Conservation (phyloP, 2,329 filamentous ascomycete genomes). For the Fusarium mangiferae region DNA sequence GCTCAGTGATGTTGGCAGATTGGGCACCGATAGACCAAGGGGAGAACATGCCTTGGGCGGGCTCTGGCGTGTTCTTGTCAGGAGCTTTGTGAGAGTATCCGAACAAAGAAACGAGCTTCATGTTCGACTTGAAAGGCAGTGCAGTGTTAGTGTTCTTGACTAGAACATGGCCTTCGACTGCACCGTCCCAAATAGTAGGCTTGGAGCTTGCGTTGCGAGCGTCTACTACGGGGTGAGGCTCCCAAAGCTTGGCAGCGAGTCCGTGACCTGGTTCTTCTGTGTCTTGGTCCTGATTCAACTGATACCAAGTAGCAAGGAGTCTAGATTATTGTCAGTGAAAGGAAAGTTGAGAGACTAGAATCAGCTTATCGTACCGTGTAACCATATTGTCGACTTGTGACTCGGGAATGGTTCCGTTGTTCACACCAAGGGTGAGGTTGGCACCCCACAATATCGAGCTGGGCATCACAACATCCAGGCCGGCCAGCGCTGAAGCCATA, state of each 20-base stretch:
- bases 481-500: constrained; percentile 11
- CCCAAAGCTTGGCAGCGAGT: background rate
- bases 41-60: background rate
- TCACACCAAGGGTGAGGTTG: constrained; percentile 15
- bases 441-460: background rate
- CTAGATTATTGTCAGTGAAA: background rate
- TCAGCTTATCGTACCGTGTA: background rate
- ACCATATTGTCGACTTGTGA: constrained; percentile 20
- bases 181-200: background rate
- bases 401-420: constrained; percentile 15
- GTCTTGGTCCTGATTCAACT: constrained; percentile 9
- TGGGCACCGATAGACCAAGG: constrained; percentile 2
- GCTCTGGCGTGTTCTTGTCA: constrained; percentile 7
- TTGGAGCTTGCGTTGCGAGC: constrained; percentile 1
- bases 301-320: constrained; percentile 8
- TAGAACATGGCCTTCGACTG: constrained; percentile 7
- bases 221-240: constrained; percentile 1
- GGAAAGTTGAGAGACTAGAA: accelerated
- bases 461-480: constrained; percentile 46
- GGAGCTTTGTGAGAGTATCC: constrained; percentile 9
- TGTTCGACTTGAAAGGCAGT: background rate
- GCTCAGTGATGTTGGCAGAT: constrained; percentile 6
- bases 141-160: constrained; percentile 13
- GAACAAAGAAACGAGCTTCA: constrained; percentile 10
- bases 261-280: background rate